Base-by-base conservation (phyloP, 257 asterid genomes). In the Solanum pennellii region DNA sequence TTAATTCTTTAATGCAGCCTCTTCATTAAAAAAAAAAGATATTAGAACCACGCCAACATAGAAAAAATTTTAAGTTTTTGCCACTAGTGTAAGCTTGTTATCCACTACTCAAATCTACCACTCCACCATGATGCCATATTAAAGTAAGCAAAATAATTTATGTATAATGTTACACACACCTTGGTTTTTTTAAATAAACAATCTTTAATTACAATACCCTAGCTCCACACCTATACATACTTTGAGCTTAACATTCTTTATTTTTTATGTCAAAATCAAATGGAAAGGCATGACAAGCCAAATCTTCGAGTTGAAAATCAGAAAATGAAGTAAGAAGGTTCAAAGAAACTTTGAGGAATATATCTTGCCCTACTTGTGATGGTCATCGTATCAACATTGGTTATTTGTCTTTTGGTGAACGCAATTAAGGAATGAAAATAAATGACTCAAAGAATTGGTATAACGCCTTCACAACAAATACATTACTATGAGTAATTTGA, bases 301-400 rank as follows among this genome's bases (percentile, higher is more conserved):
- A 77, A 68, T 2, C 91, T 90, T 9, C 47, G 75, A 27, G 45
- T 39, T 35, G 89, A 87, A 12, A 89, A 89, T 13, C 88, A 86
- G 7, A 89, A 72, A 68, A 82, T 89, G 4, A 88, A 75, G 3
- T 9, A 13, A 0, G 89, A 90, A 27, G 83, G 5, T 76, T 41
- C 33, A 88, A 29, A 71, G 87, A 87, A 69, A 12, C 65, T 37
- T 25, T 89, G 4, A 45, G 45, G 5, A 44, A 35, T 47, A 29
- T 74, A 15, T 7, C 35, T 5, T 87, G 88, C 35, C 52, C n/a
- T 8, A 76, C 3, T 11, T 87, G 91, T 35, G 87, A 86, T 8
- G 52, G 75, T 2, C 15, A 35, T 20, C 29, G 25, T 3, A 71
- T 86, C 29, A 10, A 29, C 13, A 23, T 87, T 25, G 80, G 29